Conservation (phyloP, 768 basidiomycete species). For the Pulveroboletus ravenelii region DNA sequence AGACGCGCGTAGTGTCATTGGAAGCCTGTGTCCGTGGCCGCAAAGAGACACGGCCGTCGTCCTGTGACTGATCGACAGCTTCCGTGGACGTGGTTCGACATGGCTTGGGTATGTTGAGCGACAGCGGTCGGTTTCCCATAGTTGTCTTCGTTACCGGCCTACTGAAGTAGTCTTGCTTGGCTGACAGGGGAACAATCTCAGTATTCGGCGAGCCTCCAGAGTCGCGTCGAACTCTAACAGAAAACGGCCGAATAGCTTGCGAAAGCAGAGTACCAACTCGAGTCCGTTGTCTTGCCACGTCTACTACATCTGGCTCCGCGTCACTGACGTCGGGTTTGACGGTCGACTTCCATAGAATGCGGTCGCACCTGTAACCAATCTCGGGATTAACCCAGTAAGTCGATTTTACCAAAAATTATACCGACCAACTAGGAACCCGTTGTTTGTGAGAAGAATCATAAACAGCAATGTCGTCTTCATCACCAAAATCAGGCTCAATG, state of each 20-base stretch:
- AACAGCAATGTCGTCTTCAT: constrained; percentile 53
- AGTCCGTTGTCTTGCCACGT: constrained; percentile 35
- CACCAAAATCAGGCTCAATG: constrained; percentile 31
- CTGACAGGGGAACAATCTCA: constrained; percentile 15
- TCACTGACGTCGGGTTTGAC: constrained; percentile 43
- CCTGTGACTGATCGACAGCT: constrained; percentile 13
- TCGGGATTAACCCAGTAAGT: constrained; percentile 2
- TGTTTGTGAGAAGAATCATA: constrained; percentile 80
- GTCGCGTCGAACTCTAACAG: constrained; percentile 35
- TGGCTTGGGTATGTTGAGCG: constrained; percentile 19
- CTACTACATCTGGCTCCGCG: constrained; percentile 35
- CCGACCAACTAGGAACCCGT: constrained; percentile 81
- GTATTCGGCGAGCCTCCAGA: constrained; percentile 31
- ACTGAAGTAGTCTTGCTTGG: constrained; percentile 22
- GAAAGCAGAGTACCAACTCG: constrained; percentile 52
- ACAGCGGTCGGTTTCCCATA: constrained; percentile 16
- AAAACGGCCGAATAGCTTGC: constrained; percentile 48
- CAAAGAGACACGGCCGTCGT: background rate
- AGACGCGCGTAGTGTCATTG: constrained; percentile 13
- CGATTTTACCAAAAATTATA: constrained; percentile 2
- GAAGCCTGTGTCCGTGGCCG: constrained; percentile 9
- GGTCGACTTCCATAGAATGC: constrained; percentile 79
- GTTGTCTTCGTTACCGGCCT: constrained; percentile 12
- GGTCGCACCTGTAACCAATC: constrained; percentile 62
- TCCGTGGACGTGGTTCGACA: constrained; percentile 28